These are phyloP conservation scores for Ganoderma multipileum DNA, from an alignment of 1,284 basidiomycete species.

Conservation along the genomic window DNA sequence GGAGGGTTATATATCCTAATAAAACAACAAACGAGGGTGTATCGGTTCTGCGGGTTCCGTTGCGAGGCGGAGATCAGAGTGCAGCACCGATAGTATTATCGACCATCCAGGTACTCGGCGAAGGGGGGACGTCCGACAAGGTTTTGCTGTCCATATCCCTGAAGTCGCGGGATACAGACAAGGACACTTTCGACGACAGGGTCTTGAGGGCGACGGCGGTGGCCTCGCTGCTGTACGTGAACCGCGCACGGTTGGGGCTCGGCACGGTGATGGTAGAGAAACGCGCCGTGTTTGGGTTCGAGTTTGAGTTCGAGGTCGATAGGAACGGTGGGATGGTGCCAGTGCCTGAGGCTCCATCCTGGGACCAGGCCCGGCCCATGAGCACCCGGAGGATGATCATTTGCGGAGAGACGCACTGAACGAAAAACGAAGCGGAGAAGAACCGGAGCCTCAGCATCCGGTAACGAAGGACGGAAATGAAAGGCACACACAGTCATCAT, in stretches of 20 bases:
- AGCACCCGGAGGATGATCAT: constrained; percentile 23
- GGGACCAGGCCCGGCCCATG: constrained; percentile 8
- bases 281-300: background rate
- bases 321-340: background rate
- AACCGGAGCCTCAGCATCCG: background rate
- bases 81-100: background rate
- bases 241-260: background rate
- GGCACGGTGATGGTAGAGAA: background rate
- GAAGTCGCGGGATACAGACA: background rate
- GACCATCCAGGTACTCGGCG: background rate
- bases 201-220: background rate
- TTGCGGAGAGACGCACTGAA: constrained; percentile 22
- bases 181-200: background rate
- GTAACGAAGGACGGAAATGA: background rate
- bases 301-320: background rate
- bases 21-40: background rate
- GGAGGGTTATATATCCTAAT: background rate
- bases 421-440: background rate
- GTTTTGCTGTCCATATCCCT: background rate
- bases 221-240: background rate
- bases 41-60: background rate
- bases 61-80: background rate
- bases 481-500: constrained; percentile 28
- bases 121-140: background rate
- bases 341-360: background rate